Base-by-base conservation (phyloP, 305 asterid species). In the Fraxinus latifolia region DNA sequence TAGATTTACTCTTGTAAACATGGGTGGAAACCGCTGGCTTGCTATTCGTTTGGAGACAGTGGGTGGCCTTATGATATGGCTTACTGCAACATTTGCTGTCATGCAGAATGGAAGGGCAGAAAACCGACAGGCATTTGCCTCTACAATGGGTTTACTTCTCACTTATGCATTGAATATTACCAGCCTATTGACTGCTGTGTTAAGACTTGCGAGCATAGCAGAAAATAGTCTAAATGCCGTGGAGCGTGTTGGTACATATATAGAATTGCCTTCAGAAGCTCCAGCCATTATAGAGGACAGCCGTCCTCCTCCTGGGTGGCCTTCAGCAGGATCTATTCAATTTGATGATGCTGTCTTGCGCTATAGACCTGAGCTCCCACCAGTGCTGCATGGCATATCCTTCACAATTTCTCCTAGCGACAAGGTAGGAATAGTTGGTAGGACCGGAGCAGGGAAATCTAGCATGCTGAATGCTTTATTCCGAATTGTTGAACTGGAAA, bases 361-460 rank as follows among this genome's bases (percentile, higher is more conserved):
- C 27, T 94, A 94, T 82, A 89, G 98, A 83, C 96, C 96, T 1
- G 97, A 91, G 83, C 94, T 94, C 80, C 97, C 97, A 34, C 92
- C 93, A 39, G 97, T 94, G 67, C 86, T 94, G 62, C 97, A 89
- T 84, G 97, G 95, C 81, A 85, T 94, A 86, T 91, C 97, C 62
- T 93, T 92, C 77, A 82, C 77, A 23, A 91, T 94, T 80, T 88
- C 90, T 87, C 94, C 97, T 1, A 88, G 89, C 58, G 93, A 92
- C 65, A 94, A 93, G 84, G 94, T 94, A 58, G 98, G 97, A 70
- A 92, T 94, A 79, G 97, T 92, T 81, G 98, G 98, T 80, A 89
- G 97, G 90, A 94, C 98, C 1, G 98, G 98, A 71, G 97, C 98
- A n/a, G 98, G 98, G 76, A 94, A 94, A 77, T 94, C 98, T 2